Evolutionary conservation across 2,329 filamentous ascomycete genomes (phyloP), one percentile per base, ranked within the genome.

Genomic region (Cucurbitaria berberidis): DNA sequence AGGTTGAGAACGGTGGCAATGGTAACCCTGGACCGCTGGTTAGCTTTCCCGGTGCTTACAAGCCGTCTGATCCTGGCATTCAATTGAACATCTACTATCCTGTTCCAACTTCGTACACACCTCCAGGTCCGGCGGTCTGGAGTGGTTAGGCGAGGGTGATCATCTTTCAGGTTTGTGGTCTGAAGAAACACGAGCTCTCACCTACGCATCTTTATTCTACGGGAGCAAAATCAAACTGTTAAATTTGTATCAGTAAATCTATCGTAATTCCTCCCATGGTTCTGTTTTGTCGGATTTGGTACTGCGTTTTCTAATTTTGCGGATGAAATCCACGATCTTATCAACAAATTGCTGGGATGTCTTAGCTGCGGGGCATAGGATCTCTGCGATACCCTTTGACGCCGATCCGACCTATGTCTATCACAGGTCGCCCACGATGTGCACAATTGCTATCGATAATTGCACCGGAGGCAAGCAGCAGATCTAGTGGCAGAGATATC

Each of bases 31-130:
- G 61, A 0, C 75, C 76, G 2, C 59, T 77, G n/a, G 74, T 75
- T 13, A 63, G 70, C 40, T 78, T 80, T 56, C 77, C 78, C 5
- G 78, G 72, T 11, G 78, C 53, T 0, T 79, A 68, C 74, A 65
- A 59, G 46, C 61, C 62, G 5, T 65, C 53, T 2, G 72, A 75
- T 48, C 66, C 68, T 7, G 72, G 70, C 7, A 63, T 74, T 27
- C 61, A 64, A 47, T 55, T 75, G 18, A 72, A 74, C 44, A 70
- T 74, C 22, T 74, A 74, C 9, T 58, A 59, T 16, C 40, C 40
- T 29, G 40, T 42, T 42, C 40, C 40, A 9, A 42, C 40, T 7
- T 59, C 54, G 21, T 70, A 70, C 49, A 70, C 63, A 7, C 62
- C 68, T 27, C 69, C 69, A 6, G 69, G 69, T 2, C 69, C 69